Conservation (phyloP, 257 asterid species). For the Salvia miltiorrhiza region DNA sequence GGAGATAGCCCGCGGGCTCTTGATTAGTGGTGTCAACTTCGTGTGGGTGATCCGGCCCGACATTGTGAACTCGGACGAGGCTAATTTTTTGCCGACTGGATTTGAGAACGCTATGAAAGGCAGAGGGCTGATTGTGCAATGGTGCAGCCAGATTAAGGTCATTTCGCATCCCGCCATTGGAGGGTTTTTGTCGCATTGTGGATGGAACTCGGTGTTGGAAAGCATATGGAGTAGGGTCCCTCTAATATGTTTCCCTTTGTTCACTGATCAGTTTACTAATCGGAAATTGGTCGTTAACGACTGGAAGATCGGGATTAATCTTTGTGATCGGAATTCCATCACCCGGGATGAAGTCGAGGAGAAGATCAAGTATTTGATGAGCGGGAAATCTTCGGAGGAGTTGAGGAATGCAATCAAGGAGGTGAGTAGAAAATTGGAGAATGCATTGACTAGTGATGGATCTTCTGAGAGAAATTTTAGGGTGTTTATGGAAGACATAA, state of each 20-base stretch:
- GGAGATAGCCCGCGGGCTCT: conserved; percentile 67
- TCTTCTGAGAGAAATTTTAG: conserved; percentile 53
- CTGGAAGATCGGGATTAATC: conserved; percentile 68
- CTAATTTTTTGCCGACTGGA: conserved; percentile 38
- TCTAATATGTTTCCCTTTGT: conserved; percentile 51
- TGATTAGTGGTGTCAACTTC: conserved; percentile 44
- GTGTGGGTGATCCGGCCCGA: conserved; percentile 76
- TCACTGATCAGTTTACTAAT: conserved; percentile 69
- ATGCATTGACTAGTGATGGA: conserved; percentile 51
- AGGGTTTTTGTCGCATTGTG: conserved; percentile 68
- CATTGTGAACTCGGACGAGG: conserved; percentile 49
- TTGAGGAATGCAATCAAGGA: conserved; percentile 42
- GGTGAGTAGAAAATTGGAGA: conserved; percentile 42
- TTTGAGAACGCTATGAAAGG: conserved; percentile 33
- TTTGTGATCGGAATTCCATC: conserved; percentile 37
- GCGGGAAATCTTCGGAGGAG: conserved; percentile 32
- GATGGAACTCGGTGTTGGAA: conserved; percentile 71
- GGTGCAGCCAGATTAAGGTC: conserved; percentile 66
- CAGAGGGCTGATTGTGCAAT: conserved; percentile 51
- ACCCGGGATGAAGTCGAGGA: conserved; percentile 49
- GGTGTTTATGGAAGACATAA: conserved; percentile 43
- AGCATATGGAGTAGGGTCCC: conserved; percentile 65
- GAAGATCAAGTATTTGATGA: conserved; percentile 47
- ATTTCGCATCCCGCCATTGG: conserved; percentile 60
- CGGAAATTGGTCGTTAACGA: conserved; percentile 69